Evolutionary conservation across 2,329 filamentous ascomycete species (phyloP), one percentile per base, ranked within the genome.

Genomic region (Penicillium sp.): DNA sequence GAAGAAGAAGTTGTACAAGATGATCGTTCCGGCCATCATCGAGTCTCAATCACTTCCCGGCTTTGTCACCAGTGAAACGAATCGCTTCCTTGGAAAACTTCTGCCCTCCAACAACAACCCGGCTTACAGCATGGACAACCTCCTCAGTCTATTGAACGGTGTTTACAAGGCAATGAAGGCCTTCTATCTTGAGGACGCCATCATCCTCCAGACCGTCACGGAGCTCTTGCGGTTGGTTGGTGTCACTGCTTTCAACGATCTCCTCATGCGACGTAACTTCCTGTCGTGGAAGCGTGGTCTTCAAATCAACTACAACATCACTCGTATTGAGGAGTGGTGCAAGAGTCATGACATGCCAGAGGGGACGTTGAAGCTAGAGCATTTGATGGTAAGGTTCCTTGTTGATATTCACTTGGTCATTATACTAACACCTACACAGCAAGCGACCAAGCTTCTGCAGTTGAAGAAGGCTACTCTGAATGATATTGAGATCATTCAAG

Each of bases 291-390:
- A 99, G 82, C 91, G 94, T 75, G 94, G 94, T 67, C 85, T 99
- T 53, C 94, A 99, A 76, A 99, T 99, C 79, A 99, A 99, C 79
- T 99, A 99, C 82, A 99, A 99, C 79, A 99, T 99, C 74, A 99
- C 94, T 24, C 86, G 94, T 56, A 99, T 99, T 61, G 94, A 99
- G 76, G 94, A 99, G 78, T 99, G 94, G 94, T 99, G 94, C 79
- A 99, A 99, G 85, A 96, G 92, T 71, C 95, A 99, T 74, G 94
- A 97, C 67, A 97, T 99, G 93, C 94, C 94, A 1, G 93, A 99
- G 76, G 94, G 94, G 53, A 99, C 93, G 31, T 83, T 99, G 51
- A 93, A 97, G 78, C 84, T 99, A 55, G 94, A 99, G 81, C 94
- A 99, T 80, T 79, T 99, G 66, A 99, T 99, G 94, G 89, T 91